Percentiles rank a stretch among this genome's conserved stretches.
phyloP scores from a whole-genome alignment of 2,329 filamentous ascomycete genomes.

The Hymenoscyphus fraxineus region DNA sequence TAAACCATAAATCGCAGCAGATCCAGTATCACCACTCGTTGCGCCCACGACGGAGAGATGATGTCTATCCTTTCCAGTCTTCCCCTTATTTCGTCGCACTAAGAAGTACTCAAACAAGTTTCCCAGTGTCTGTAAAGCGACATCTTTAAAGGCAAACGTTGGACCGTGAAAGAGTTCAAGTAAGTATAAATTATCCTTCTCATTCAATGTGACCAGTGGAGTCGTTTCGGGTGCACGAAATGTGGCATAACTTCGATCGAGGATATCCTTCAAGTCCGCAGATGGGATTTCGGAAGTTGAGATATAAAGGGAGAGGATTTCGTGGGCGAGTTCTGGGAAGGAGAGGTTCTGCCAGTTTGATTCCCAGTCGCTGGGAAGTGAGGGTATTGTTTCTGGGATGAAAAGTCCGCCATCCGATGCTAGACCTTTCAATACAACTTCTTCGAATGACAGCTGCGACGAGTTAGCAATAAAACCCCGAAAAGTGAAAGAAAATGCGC shows the following conservation, averaged over 20 bases:
- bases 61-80: constrained; percentile 59
- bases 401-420: constrained; percentile 85
- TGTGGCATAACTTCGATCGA: constrained; percentile 80
- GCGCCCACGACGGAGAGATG: constrained; percentile 84
- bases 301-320: constrained; percentile 86
- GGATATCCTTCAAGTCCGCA: constrained; percentile 76
- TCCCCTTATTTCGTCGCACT: constrained; percentile 66
- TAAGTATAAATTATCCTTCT: constrained; percentile 69
- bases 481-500: constrained; percentile 5
- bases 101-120: constrained; percentile 93
- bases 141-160: constrained; percentile 94
- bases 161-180: constrained; percentile 96
- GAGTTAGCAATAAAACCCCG: constrained; percentile 12
- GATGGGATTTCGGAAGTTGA: constrained; percentile 76
- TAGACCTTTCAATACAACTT: constrained; percentile 84
- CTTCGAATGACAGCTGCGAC: constrained; percentile 79
- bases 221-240: constrained; percentile 79
- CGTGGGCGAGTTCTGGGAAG: constrained; percentile 77
- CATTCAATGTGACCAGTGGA: constrained; percentile 73
- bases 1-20: constrained; percentile 92
- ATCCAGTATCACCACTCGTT: constrained; percentile 86
- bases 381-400: constrained; percentile 78
- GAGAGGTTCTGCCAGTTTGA: constrained; percentile 71
- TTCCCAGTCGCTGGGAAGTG: constrained; percentile 59
- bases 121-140: constrained; percentile 89